Evolutionary conservation across 768 basidiomycete species (phyloP), one percentile per base, ranked within the genome.

Genomic region (Pleurotus djamor): DNA sequence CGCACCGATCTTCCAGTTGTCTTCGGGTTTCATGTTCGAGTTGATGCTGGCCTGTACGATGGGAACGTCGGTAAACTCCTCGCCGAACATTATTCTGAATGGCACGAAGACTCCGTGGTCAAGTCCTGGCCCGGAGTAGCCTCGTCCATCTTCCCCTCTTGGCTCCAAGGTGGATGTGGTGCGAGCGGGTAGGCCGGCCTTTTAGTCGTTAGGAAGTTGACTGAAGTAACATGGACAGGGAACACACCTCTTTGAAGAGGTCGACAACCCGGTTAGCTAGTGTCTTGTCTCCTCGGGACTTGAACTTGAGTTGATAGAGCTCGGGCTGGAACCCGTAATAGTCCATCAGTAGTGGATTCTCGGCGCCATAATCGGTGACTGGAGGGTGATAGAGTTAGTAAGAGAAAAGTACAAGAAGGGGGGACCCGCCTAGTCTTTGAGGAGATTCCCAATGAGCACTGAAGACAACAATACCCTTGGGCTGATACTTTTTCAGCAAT

Each of bases 101-200:
- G 91, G 91, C 10, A 93, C 76, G 68, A 92, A 92, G 48, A 92
- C 89, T 21, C 91, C 91, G 65, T 91, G 89, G 66, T 91, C 89
- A 0, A 91, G 71, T 5, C 89, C 90, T 0, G 87, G 82, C 0
- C 86, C 87, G 48, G 65, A 49, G 66, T 83, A 86, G 0, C 88
- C 87, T 16, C 88, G 73, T 8, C 89, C 90, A 62, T 91, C 89
- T 58, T 69, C 64, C 2, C 89, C 89, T 12, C 89, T 82, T 16
- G 76, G 50, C 67, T 92, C 89, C 0, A 68, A 63, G 51, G 70
- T 77, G 5, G 74, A 66, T 5, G 79, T 79, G 5, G 81, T 75
- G 21, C 85, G 80, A 2, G 86, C 84, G 34, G 68, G 63, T 41
- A 82, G 72, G 5, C 85, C 86, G 14, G 82, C 82, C 85, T 86